Conservation (phyloP, 495 filamentous ascomycete species). For the Xylaria castorea region DNA sequence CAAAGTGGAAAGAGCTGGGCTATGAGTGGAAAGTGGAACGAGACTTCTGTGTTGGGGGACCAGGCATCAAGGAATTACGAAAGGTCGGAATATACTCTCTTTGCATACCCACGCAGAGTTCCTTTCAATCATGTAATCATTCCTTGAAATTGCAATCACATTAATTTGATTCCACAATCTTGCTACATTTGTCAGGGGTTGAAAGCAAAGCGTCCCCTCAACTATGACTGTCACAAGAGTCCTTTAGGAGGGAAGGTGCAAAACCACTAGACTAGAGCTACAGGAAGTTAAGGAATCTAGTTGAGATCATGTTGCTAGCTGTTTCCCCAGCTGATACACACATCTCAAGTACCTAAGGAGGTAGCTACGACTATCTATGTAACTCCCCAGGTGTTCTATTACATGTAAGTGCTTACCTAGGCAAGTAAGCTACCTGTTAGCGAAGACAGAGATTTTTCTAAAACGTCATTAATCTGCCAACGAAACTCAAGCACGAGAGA, state of each 20-base stretch:
- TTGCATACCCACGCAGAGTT: neutral
- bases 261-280: neutral
- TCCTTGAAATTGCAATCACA: neutral
- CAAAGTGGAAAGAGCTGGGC: conserved; percentile 11
- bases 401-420: neutral
- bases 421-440: neutral
- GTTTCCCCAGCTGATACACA: neutral
- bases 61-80: neutral
- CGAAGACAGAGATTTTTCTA: neutral
- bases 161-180: neutral
- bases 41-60: neutral
- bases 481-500: neutral
- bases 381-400: neutral
- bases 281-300: neutral
- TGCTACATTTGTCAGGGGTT: neutral
- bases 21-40: conserved; percentile 7
- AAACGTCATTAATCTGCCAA: neutral
- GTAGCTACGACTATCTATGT: neutral
- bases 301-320: neutral
- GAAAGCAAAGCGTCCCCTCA: neutral
- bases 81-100: neutral
- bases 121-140: neutral
- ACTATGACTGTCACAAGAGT: neutral
- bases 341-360: neutral
- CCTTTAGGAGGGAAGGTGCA: neutral